Conservation (phyloP, 495 filamentous ascomycete species). For the Talaromyces proteolyticus region DNA sequence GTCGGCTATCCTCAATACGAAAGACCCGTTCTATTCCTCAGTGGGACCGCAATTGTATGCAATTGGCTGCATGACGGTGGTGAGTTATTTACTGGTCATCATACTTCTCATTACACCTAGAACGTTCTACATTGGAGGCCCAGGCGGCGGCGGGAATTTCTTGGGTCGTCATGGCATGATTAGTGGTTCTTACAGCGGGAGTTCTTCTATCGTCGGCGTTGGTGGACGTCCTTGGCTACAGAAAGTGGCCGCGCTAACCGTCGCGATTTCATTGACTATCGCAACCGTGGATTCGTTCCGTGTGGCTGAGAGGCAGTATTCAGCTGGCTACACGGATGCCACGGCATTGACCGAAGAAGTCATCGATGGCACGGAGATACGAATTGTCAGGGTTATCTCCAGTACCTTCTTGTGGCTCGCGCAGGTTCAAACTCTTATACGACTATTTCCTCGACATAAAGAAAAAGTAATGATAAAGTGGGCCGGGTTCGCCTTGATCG, state of each 20-base stretch:
- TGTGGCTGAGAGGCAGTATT: slow-evolving; percentile 75
- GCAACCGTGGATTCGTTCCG: slow-evolving; percentile 85
- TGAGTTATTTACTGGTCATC: slow-evolving; percentile 89
- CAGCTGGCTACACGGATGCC: slow-evolving; percentile 66
- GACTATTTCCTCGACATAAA: slow-evolving; percentile 90
- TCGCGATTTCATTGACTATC: slow-evolving; percentile 88
- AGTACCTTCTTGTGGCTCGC: slow-evolving; percentile 96
- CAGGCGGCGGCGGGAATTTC: slow-evolving; percentile 59
- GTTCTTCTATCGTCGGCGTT: slow-evolving; percentile 72
- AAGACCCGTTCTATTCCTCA: slow-evolving; percentile 88
- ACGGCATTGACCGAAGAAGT: slow-evolving; percentile 65
- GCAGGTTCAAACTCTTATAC: slow-evolving; percentile 92
- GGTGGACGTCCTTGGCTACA: slow-evolving; percentile 93
- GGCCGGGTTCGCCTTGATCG: slow-evolving; percentile 89
- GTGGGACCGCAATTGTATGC: slow-evolving; percentile 87
- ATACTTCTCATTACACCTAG: slow-evolving; percentile 90
- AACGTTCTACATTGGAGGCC: slow-evolving; percentile 79
- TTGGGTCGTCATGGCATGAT: slow-evolving; percentile 83
- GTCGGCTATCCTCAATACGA: slow-evolving; percentile 48
- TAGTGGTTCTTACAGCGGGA: slow-evolving; percentile 61
- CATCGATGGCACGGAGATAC: slow-evolving; percentile 74
- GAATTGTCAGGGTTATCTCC: slow-evolving; percentile 83
- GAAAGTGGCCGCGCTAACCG: slow-evolving; percentile 84
- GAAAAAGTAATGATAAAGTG: slow-evolving; percentile 99
- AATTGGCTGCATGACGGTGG: slow-evolving; percentile 82